Evolutionary conservation across 2,329 filamentous ascomycete species (phyloP), one percentile per base, ranked within the genome.

Genomic region (Talaromyces sp.): DNA sequence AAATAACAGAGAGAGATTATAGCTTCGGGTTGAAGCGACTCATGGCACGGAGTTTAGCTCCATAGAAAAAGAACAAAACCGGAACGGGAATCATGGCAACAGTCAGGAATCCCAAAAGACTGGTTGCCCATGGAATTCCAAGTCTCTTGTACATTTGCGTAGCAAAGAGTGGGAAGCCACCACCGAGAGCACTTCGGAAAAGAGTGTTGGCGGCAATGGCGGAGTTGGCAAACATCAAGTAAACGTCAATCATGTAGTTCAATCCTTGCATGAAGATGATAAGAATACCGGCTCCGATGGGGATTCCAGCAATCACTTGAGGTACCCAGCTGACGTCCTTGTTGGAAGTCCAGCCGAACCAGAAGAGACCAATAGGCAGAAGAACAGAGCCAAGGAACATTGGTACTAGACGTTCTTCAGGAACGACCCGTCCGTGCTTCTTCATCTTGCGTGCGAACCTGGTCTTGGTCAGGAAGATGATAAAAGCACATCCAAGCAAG

Each of bases 321-420:
- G 80, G 78, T 2, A 81, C 78, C 81, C 80, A 83, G 11, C 72
- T 75, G 45, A 82, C 76, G 27, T 73, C 50, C 1, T 75, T 74
- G 62, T 72, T 77, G 0, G 80, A 79, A 0, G 78, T 77, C 82
- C 83, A 84, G 5, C 77, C 81, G 65, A 82, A 83, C 78, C 80
- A 81, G 70, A 83, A 83, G n/a, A 83, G 71, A 60, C 82, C 81
- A 63, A 75, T 71, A 1, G 82, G 81, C 3, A 84, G 70, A 3
- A 80, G 64, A 9, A 80, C 67, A 0, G 76, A 78, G 16, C 77
- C 79, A 24, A 82, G 60, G 61, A 83, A 79, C 78, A 82, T 81
- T 3, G 80, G 79, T 0, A 79, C 72, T 1, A 84, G 75, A 56
- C 81, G 76, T 67, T 79, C 78, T 69, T 83, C 82, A 2, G 81